A percentile compares a stretch with the other conserved stretches of the same genome.
Evolutionary conservation across 2,329 filamentous ascomycete species (phyloP).

Genomic region (Diplodia corticola): DNA sequence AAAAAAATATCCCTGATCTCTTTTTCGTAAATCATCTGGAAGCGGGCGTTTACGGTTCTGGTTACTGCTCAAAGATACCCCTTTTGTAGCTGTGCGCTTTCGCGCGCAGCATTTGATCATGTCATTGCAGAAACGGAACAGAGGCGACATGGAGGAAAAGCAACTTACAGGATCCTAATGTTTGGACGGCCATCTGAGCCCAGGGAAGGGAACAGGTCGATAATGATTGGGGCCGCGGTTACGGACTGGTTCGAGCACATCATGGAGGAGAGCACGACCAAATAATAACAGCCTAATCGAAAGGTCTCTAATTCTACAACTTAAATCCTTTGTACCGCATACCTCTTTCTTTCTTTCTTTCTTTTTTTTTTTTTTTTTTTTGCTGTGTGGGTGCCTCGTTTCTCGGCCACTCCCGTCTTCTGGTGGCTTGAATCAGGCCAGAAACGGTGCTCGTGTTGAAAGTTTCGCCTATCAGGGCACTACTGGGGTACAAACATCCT

Average conservation of each 20-base stretch:
- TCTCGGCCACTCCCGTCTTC: background rate
- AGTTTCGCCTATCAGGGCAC: slow-evolving; percentile 11
- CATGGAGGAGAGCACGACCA: background rate
- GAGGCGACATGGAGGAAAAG: background rate
- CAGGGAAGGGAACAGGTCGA: background rate
- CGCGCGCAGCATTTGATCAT: slow-evolving; percentile 21
- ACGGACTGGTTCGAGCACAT: background rate
- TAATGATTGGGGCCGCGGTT: slow-evolving; percentile 1
- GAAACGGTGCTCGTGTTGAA: slow-evolving; percentile 7
- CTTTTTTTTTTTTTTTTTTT: too few relatives aligned
- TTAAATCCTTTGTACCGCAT: background rate
- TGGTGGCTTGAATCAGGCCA: background rate
- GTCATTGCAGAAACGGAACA: slow-evolving; percentile 11
- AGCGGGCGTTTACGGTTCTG: slow-evolving; percentile 15
- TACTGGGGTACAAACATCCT: slow-evolving; percentile 3
- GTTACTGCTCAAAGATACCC: slow-evolving; percentile 23
- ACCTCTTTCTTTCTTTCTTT: too few relatives aligned
- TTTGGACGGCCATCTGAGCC: slow-evolving; percentile 10
- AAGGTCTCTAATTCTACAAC: slow-evolving; percentile 8
- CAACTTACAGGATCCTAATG: background rate
- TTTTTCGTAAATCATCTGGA: slow-evolving; percentile 13
- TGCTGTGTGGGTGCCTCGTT: background rate
- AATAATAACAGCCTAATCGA: slow-evolving; percentile 1
- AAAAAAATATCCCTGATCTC: background rate
- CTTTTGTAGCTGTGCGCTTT: slow-evolving; percentile 23